phyloP scores from a whole-genome alignment of 305 asterid genomes.

The Stenogyne calaminthoides region DNA sequence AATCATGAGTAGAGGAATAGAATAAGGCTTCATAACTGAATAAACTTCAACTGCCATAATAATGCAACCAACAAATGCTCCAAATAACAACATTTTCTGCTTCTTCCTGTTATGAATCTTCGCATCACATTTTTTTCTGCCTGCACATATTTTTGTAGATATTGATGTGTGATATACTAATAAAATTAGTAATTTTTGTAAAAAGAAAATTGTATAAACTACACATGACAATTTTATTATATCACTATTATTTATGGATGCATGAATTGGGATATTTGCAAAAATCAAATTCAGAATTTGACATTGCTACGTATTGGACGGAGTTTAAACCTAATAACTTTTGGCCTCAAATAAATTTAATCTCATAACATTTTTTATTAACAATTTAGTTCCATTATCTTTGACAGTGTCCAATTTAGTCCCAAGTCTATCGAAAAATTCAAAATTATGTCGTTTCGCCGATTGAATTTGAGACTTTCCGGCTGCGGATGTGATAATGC shows the following conservation, averaged over 20 bases:
- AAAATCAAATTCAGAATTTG: neutral
- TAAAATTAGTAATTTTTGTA: too few species aligned
- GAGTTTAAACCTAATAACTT: too few species aligned
- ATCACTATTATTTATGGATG: neutral
- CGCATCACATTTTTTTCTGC: neutral
- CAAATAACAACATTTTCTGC: neutral
- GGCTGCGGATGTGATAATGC: too few species aligned
- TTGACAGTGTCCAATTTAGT: too few species aligned
- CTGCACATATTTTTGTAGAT: neutral
- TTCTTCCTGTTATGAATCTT: neutral
- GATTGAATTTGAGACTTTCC: too few species aligned
- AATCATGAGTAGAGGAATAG: neutral
- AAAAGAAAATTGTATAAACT: too few species aligned
- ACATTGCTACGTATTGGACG: neutral
- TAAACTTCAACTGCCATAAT: neutral
- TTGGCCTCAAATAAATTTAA: too few species aligned
- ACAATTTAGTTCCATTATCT: too few species aligned
- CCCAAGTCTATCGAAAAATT: too few species aligned
- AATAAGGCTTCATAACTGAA: neutral
- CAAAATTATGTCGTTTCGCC: too few species aligned
- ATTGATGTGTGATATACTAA: neutral
- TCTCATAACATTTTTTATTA: too few species aligned
- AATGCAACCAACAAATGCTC: neutral
- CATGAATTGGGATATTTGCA: neutral
- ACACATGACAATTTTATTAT: neutral